Evolutionary conservation across 257 asterid genomes (phyloP).

Genomic region (Nicotiana knightiana): DNA sequence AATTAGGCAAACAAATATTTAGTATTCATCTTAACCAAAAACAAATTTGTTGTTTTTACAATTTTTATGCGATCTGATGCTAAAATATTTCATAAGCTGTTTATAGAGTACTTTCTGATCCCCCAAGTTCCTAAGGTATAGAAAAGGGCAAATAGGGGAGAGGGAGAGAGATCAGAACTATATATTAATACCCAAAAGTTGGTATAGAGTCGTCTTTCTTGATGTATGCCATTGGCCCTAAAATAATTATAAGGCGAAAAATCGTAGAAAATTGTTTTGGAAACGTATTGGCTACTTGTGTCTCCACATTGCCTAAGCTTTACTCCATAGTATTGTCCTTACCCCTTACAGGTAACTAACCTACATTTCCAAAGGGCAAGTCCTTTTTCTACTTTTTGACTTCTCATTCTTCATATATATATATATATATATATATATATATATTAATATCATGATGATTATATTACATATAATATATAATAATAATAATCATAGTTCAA

Average conservation of each 20-base stretch:
- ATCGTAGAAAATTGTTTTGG: constrained; percentile 2
- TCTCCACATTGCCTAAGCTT: constrained; percentile 43
- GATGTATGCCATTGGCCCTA: constrained; percentile 18
- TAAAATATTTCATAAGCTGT: neutral
- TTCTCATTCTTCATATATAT: neutral
- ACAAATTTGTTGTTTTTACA: too few relatives aligned
- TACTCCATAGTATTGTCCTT: constrained; percentile 29
- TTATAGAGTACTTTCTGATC: neutral
- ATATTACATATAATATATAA: neutral
- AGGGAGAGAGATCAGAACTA: neutral
- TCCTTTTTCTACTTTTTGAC: constrained; percentile 4
- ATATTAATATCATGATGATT: neutral
- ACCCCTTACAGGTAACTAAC: constrained; percentile 22
- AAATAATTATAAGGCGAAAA: neutral
- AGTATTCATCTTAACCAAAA: too few relatives aligned
- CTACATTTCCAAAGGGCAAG: constrained; percentile 12
- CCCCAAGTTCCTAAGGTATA: neutral
- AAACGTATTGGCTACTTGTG: constrained; percentile 37
- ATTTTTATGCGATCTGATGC: neutral
- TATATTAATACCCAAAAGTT: neutral
- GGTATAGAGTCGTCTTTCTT: constrained; percentile 25
- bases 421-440: too few relatives aligned
- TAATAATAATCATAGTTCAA: neutral
- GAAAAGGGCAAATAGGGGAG: neutral
- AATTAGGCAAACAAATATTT: too few relatives aligned